phyloP scores from a whole-genome alignment of 2,329 filamentous ascomycete species.

The Ophiocordyceps robertsii region DNA sequence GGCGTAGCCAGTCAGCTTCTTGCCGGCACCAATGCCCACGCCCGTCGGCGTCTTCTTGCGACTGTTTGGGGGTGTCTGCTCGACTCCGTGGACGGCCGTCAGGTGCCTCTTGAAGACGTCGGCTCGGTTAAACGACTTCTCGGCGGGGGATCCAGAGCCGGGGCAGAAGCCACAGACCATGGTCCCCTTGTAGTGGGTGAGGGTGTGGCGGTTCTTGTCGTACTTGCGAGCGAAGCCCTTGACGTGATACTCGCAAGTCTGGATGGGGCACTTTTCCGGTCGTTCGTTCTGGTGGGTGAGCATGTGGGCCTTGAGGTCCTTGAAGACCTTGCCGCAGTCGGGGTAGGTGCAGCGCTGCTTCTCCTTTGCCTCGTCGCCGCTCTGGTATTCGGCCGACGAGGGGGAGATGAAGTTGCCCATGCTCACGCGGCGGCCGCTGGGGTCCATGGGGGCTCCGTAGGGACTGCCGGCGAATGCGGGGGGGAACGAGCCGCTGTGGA shows the following conservation, averaged over 20 bases:
- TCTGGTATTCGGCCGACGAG: constrained; percentile 43
- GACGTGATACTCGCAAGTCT: constrained; percentile 79
- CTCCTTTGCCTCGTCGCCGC: constrained; percentile 51
- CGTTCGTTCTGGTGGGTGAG: constrained; percentile 84
- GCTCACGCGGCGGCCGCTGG: constrained; percentile 48
- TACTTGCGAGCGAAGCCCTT: constrained; percentile 94
- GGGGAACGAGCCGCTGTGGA: constrained; percentile 40
- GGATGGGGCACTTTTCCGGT: constrained; percentile 87
- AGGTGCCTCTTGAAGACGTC: constrained; percentile 94
- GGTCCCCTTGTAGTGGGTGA: constrained; percentile 93
- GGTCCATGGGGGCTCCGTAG: constrained; percentile 31
- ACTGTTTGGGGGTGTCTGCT: constrained; percentile 85
- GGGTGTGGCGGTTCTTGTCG: constrained; percentile 87
- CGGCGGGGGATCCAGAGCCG: constrained; percentile 72
- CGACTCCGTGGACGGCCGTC: constrained; percentile 80
- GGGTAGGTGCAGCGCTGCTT: constrained; percentile 65
- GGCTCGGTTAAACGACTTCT: constrained; percentile 92
- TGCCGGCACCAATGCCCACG: constrained; percentile 26
- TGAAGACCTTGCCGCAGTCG: constrained; percentile 76
- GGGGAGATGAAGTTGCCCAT: constrained; percentile 56
- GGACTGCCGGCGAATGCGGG: constrained; percentile 40
- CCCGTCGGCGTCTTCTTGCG: constrained; percentile 50
- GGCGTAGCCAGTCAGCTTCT: constrained; percentile 58
- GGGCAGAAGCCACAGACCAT: constrained; percentile 96
- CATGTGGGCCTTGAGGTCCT: constrained; percentile 89